Evolutionary conservation across 2,329 filamentous ascomycete genomes (phyloP), one percentile per base, ranked within the genome.

Genomic region (Diatrype stigma): DNA sequence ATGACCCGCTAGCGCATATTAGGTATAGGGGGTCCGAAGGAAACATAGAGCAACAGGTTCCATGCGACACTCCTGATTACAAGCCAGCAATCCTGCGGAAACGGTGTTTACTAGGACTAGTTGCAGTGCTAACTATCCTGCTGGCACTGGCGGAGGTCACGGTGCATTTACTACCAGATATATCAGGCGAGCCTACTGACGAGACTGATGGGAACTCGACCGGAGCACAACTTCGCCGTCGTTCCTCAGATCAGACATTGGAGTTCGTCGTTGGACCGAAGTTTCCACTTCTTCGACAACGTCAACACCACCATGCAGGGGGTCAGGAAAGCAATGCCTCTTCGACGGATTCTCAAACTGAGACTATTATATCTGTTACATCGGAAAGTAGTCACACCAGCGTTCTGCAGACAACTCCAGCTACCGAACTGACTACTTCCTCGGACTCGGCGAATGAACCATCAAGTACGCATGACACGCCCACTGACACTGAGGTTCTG

Each of bases 71-170:
- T n/a, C 46, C 26, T 16, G 45, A 51, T 17, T 66, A 63, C 46
- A 61, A 56, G 42, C 63, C 63, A 6, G 34, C 49, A 12, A 50
- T 54, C 3, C 45, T 66, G 23, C 56, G 55, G 48, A 49, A 48
- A 49, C 46, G 38, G 12, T 58, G 60, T 35, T 46, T 64, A 34
- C 16, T 57, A 8, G 19, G 35, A 14, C 34, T 63, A 4, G 46
- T 61, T 16, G 50, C 52, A 4, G 42, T 35, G 12, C 51, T 66
- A 21, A 30, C 60, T 12, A 16, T 55, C 32, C 55, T 67, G 12
- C 54, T 69, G 16, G 58, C 38, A 0, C 23, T 68, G 11, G 59
- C 60, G 26, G 64, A 64, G 50, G 32, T 65, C 22, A 60, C 62
- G 1, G 56, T 63, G 44, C 63, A 59, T 23, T 52, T 59, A 40